These are phyloP conservation scores for Croton setiger DNA, from an alignment of 441 rosid genomes.

Conservation along the genomic window DNA sequence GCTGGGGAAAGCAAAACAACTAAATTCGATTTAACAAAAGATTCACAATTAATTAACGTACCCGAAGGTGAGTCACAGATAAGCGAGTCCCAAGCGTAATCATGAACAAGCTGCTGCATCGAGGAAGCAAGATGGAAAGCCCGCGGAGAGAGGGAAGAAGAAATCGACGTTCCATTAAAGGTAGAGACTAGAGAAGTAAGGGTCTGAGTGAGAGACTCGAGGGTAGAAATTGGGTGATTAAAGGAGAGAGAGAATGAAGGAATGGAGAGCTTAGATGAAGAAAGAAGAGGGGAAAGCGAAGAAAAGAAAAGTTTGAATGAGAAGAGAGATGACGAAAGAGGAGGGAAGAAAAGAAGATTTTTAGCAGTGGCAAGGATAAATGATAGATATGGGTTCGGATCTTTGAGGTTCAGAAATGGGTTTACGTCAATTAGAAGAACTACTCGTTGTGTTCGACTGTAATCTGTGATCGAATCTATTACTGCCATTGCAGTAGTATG, in stretches of 20 bases:
- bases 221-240: constrained; percentile 47
- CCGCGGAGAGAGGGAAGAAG: constrained; percentile 26
- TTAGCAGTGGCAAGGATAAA: constrained; percentile 51
- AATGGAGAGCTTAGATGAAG: constrained; percentile 70
- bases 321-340: constrained; percentile 61
- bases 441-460: constrained; percentile 65
- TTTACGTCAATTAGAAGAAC: constrained; percentile 77
- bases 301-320: constrained; percentile 84
- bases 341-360: constrained; percentile 53
- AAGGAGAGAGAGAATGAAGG: constrained; percentile 65
- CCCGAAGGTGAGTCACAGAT: constrained; percentile 38
- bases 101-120: constrained; percentile 72
- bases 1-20: constrained; percentile 70
- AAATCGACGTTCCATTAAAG: constrained; percentile 10
- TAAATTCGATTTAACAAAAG: constrained; percentile 55
- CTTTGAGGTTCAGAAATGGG: constrained; percentile 45
- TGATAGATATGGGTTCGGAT: constrained; percentile 37
- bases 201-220: constrained; percentile 33
- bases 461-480: constrained; percentile 36
- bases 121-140: constrained; percentile 54
- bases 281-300: constrained; percentile 78
- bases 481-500: constrained; percentile 32
- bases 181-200: constrained; percentile 27
- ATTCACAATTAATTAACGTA: constrained; percentile 29
- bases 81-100: constrained; percentile 75